A percentile compares a stretch with the other conserved stretches of the same genome.
Evolutionary conservation across 768 basidiomycete genomes (phyloP).

Genomic region (Rhodotorula toruloides): DNA sequence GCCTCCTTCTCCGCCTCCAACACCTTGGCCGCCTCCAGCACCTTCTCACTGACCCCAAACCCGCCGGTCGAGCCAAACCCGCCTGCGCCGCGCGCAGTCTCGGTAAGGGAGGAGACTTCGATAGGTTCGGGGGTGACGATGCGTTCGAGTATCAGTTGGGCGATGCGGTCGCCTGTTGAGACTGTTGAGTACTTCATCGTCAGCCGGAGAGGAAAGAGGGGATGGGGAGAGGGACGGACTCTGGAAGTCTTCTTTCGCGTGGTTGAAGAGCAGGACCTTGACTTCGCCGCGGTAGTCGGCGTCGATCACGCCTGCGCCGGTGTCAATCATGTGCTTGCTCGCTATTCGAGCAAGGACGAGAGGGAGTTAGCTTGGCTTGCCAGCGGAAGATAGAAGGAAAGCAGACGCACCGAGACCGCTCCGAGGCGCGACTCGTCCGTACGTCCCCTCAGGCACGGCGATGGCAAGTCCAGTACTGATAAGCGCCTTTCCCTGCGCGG

Average conservation of each 20-base stretch:
- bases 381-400: background rate
- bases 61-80: conserved; percentile 97
- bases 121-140: conserved; percentile 78
- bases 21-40: background rate
- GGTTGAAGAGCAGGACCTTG: conserved; percentile 88
- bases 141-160: conserved; percentile 86
- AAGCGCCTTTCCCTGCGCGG: conserved; percentile 84
- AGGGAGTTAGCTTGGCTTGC: background rate
- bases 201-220: too few species aligned
- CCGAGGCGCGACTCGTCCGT: conserved; percentile 92
- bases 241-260: conserved; percentile 80
- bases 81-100: conserved; percentile 72
- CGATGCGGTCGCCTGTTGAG: conserved; percentile 87
- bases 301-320: conserved; percentile 94
- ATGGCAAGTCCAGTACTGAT: conserved; percentile 87
- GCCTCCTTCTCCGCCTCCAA: background rate
- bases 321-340: conserved; percentile 95
- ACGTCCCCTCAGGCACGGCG: conserved; percentile 86
- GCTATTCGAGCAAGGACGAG: conserved; percentile 52
- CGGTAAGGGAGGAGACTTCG: conserved; percentile 80
- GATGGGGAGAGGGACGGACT: conserved; percentile 51
- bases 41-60: conserved; percentile 39
- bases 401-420: conserved; percentile 76
- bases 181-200: conserved; percentile 53
- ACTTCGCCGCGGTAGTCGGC: conserved; percentile 91